Evolutionary conservation across 768 basidiomycete species (phyloP).

Genomic region (Crassisporium funariophilum): DNA sequence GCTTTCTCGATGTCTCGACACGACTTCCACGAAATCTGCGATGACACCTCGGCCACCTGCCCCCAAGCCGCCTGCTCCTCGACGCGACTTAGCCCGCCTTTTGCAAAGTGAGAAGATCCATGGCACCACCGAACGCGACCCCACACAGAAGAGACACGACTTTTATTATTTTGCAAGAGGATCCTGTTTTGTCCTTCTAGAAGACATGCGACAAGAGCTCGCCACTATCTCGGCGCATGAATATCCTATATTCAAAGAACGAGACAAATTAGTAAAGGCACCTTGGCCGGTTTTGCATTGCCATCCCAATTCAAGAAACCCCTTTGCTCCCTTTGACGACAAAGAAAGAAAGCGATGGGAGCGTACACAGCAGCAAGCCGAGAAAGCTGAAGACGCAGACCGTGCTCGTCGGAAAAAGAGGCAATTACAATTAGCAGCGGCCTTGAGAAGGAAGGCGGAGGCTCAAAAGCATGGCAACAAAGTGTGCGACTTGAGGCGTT

Average conservation of each 20-base stretch:
- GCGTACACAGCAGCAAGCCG: slow-evolving; percentile 50
- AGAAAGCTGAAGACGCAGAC: slow-evolving; percentile 46
- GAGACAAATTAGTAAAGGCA: slow-evolving; percentile 52
- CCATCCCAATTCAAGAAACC: slow-evolving; percentile 71
- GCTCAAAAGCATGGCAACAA: slow-evolving; percentile 31
- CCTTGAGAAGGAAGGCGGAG: slow-evolving; percentile 40
- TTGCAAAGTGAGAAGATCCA: slow-evolving; percentile 82
- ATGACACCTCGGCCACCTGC: slow-evolving; percentile 28
- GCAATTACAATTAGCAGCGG: slow-evolving; percentile 32
- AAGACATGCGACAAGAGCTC: slow-evolving; percentile 82
- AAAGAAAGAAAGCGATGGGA: slow-evolving; percentile 71
- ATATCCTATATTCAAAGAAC: slow-evolving; percentile 60
- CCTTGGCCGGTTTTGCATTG: slow-evolving; percentile 87
- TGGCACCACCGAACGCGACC: slow-evolving; percentile 91
- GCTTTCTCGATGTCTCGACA: slow-evolving; percentile 62
- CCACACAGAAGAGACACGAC: slow-evolving; percentile 83
- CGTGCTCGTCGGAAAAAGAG: slow-evolving; percentile 35
- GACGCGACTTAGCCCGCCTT: slow-evolving; percentile 58
- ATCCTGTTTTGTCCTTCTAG: slow-evolving; percentile 84
- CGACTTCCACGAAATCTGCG: slow-evolving; percentile 27
- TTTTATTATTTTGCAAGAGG: slow-evolving; percentile 82
- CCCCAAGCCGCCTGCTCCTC: slow-evolving; percentile 34
- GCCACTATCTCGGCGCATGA: slow-evolving; percentile 86
- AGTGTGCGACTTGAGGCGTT: slow-evolving; percentile 64
- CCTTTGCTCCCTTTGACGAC: slow-evolving; percentile 77